Evolutionary conservation across 2,329 filamentous ascomycete genomes (phyloP).

Genomic region (Sphaerulina vaccinii): DNA sequence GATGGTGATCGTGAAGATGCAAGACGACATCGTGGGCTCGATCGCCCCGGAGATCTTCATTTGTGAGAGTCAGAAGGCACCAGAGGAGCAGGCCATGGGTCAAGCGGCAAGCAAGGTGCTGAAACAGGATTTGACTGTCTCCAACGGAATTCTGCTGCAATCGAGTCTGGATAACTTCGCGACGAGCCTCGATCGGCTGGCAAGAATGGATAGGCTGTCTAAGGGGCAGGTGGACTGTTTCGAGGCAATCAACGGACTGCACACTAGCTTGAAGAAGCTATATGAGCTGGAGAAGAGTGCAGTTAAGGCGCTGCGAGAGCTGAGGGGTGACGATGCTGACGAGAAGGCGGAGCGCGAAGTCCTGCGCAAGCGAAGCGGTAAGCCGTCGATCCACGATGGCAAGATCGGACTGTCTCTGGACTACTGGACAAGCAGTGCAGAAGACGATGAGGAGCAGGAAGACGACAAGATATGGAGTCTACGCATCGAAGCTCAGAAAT

Average conservation of each 20-base stretch:
- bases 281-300: slow-evolving; percentile 67
- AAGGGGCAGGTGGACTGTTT: slow-evolving; percentile 70
- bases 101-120: slow-evolving; percentile 63
- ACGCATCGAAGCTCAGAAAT: slow-evolving; percentile 62
- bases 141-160: slow-evolving; percentile 61
- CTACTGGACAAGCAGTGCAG: slow-evolving; percentile 60
- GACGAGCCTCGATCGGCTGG: slow-evolving; percentile 67
- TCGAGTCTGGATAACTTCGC: slow-evolving; percentile 70
- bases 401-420: slow-evolving; percentile 69
- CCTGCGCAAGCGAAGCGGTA: slow-evolving; percentile 68
- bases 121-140: slow-evolving; percentile 61
- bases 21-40: slow-evolving; percentile 43
- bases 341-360: slow-evolving; percentile 49
- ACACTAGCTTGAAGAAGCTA: slow-evolving; percentile 67
- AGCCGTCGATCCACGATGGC: slow-evolving; percentile 68
- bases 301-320: slow-evolving; percentile 38
- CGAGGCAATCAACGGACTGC: slow-evolving; percentile 72
- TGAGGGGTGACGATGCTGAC: slow-evolving; percentile 42
- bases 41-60: slow-evolving; percentile 65
- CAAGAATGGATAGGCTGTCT: slow-evolving; percentile 69
- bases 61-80: slow-evolving; percentile 58
- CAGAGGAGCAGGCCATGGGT: slow-evolving; percentile 46
- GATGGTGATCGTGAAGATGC: slow-evolving; percentile 34
- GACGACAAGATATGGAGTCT: slow-evolving; percentile 60
- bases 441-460: neutral